Conservation (phyloP, 768 basidiomycete species). For the Amanita rimosa region DNA sequence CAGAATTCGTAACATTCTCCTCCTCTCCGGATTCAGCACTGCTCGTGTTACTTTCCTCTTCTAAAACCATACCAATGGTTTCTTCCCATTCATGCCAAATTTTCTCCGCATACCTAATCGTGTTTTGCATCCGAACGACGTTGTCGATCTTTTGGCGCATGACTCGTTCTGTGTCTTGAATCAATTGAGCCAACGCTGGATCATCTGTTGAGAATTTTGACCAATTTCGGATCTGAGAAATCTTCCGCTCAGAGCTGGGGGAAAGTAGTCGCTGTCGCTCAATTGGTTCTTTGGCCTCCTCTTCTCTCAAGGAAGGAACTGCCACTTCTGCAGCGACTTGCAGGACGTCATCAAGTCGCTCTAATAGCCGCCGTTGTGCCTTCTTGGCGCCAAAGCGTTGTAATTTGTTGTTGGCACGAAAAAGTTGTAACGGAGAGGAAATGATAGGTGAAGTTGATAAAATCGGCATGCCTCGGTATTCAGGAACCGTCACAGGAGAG, state of each 20-base stretch:
- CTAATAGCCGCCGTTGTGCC: constrained; percentile 69
- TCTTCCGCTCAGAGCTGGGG: constrained; percentile 79
- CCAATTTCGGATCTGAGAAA: constrained; percentile 80
- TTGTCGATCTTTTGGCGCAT: constrained; percentile 92
- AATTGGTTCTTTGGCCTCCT: constrained; percentile 84
- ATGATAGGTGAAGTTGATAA: constrained; percentile 64
- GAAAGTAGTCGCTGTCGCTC: constrained; percentile 87
- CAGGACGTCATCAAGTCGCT: constrained; percentile 81
- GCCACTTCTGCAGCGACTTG: constrained; percentile 72
- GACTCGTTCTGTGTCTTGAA: constrained; percentile 80
- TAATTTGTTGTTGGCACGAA: constrained; percentile 60
- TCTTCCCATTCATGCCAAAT: constrained; percentile 97
- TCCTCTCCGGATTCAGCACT: constrained; percentile 31
- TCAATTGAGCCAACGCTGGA: constrained; percentile 68
- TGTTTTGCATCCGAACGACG: constrained; percentile 93
- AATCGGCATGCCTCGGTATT: constrained; percentile 84
- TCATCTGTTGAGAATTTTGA: constrained; percentile 79
- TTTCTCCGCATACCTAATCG: constrained; percentile 93
- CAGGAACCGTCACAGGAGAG: constrained; percentile 55
- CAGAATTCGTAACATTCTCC: constrained; percentile 22
- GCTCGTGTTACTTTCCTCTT: constrained; percentile 32
- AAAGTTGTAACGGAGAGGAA: constrained; percentile 67
- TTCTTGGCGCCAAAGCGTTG: constrained; percentile 73
- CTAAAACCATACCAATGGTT: constrained; percentile 61
- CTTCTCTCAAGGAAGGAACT: constrained; percentile 83